These are phyloP conservation scores for Fraxinus excelsior DNA, from an alignment of 257 asterid species.

Conservation along the genomic window DNA sequence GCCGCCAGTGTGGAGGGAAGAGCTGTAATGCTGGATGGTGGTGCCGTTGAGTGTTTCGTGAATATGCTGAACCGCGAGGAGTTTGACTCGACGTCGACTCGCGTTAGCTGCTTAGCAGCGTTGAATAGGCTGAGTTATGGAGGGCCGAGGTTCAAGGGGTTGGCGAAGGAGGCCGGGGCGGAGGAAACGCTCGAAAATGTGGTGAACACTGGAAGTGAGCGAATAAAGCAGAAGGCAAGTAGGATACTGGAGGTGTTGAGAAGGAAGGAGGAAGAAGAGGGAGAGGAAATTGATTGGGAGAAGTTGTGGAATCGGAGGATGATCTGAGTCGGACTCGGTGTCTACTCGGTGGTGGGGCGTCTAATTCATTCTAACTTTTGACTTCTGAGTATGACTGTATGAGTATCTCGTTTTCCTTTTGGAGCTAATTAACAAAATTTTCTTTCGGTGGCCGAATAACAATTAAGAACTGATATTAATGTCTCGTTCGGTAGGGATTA, in stretches of 20 bases:
- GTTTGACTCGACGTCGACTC: conserved; percentile 45
- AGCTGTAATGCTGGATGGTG: conserved; percentile 73
- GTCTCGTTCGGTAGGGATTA: too few relatives aligned
- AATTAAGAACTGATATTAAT: too few relatives aligned
- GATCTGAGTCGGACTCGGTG: conserved; percentile 42
- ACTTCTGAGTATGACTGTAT: too few relatives aligned
- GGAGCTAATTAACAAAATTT: too few relatives aligned
- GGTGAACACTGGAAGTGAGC: conserved; percentile 51
- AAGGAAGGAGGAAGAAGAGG: conserved; percentile 68
- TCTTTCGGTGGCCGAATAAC: too few relatives aligned
- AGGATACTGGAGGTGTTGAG: conserved; percentile 69
- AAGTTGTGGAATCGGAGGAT: conserved; percentile 63
- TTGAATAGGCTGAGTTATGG: conserved; percentile 83
- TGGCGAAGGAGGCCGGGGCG: conserved; percentile 88
- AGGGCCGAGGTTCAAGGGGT: conserved; percentile 85
- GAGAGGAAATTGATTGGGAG: conserved; percentile 83
- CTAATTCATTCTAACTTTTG: conserved; percentile 14
- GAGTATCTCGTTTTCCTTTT: neutral
- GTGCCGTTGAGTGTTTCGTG: conserved; percentile 62
- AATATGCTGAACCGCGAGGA: conserved; percentile 48
- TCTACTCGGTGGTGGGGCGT: conserved; percentile 15
- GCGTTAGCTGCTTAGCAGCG: conserved; percentile 67
- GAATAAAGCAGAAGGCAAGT: conserved; percentile 47
- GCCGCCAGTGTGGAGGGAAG: conserved; percentile 78
- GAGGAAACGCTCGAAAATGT: conserved; percentile 60